Base-by-base conservation (phyloP, 129 eudicot genomes). In the Oenanthe sinensis region DNA sequence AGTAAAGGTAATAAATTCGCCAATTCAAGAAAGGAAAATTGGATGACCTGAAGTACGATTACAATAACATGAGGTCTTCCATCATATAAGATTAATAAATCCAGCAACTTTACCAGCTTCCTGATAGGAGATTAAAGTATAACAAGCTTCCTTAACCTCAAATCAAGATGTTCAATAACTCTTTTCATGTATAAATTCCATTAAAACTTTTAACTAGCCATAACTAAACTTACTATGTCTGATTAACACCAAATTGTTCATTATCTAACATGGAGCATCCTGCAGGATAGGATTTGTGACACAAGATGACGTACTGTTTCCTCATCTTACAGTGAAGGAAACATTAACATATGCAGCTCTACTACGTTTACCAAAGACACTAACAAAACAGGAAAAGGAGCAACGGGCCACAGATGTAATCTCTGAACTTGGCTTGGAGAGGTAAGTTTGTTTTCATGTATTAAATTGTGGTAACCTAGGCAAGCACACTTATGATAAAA, bases 281-380 rank as follows among this genome's bases (percentile, higher is more conserved):
- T 67, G 87, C 93, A 95, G 98, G 96, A 91, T 95, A 49, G 98
- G 98, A 75, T 95, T 95, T 70, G 98, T 95, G 84, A 91, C 98
- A 30, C 97, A 91, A 85, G 98, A 94, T 50, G 98, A 94, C 60
- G 89, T 94, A 47, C 84, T 94, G 45, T 94, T 89, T 88, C 98
- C 98, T 55, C 97, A 94, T 82, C 81, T 94, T 20, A 94, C 97
- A 14, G 98, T 94, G 79, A 88, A 82, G 82, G 97, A 94, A 82
- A 94, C 97, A 17, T 47, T 91, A 82, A 89, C 91, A 4, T 94
- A 89, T 55, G 96, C 98, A 20, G 98, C 98, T 74, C 89, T 86
- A 16, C 80, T 94, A 72, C 84, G 96, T 19, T 87, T 94, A 39
- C 90, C 96, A 30, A 90, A 82, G 79, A 79, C 75, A 71, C 77